Percentiles rank a stretch among this genome's conserved stretches.
Conservation (phyloP, 2,329 filamentous ascomycete genomes). For the Aschersonia sp. region DNA sequence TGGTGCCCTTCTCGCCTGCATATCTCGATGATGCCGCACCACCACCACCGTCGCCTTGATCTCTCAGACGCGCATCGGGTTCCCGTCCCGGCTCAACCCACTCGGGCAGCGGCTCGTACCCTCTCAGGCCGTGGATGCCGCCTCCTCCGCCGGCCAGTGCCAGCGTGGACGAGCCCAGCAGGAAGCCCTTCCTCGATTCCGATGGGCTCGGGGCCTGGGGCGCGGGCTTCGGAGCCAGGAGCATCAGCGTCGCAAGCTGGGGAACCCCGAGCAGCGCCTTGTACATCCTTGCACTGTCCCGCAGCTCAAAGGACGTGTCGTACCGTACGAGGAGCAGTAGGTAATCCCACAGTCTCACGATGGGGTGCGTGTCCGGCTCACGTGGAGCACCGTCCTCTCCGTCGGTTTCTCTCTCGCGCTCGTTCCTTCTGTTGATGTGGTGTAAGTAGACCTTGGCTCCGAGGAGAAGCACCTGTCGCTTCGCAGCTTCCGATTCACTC, state of each 20-base stretch:
- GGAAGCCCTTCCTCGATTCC: slow-evolving; percentile 62
- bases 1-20: slow-evolving; percentile 16
- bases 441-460: slow-evolving; percentile 96
- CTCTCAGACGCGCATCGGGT: slow-evolving; percentile 60
- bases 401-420: slow-evolving; percentile 11
- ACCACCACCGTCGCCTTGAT: slow-evolving; percentile 28
- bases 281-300: slow-evolving; percentile 81
- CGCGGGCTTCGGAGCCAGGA: slow-evolving; percentile 86
- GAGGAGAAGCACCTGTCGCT: slow-evolving; percentile 80
- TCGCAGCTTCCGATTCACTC: slow-evolving; percentile 71
- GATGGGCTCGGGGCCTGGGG: slow-evolving; percentile 84
- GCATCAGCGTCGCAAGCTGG: slow-evolving; percentile 77
- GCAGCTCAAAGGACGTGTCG: slow-evolving; percentile 87
- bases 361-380: slow-evolving; percentile 39
- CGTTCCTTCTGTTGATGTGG: slow-evolving; percentile 53
- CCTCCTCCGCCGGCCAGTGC: slow-evolving; percentile 60
- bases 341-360: slow-evolving; percentile 72
- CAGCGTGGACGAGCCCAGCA: slow-evolving; percentile 73
- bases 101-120: slow-evolving; percentile 65
- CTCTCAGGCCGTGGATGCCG: slow-evolving; percentile 57
- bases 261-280: slow-evolving; percentile 69
- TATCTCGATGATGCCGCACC: slow-evolving; percentile 12
- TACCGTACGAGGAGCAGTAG: slow-evolving; percentile 75
- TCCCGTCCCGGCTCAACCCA: slow-evolving; percentile 76
- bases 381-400: slow-evolving; percentile 16